These are phyloP conservation scores for Metschnikowia rubicola DNA, from an alignment of 805 yeast genomes.

Conservation along the genomic window DNA sequence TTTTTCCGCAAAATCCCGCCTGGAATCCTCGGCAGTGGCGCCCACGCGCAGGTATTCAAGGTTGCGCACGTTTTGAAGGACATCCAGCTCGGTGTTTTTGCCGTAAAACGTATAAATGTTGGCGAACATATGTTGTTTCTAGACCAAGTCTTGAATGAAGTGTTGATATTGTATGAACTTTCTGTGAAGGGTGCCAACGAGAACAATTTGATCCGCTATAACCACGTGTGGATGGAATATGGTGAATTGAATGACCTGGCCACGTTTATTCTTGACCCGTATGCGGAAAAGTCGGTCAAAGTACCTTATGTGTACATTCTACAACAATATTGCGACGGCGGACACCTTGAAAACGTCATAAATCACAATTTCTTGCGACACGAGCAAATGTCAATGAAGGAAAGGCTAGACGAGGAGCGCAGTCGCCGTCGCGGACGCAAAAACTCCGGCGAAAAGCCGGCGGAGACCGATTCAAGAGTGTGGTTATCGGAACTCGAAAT, in stretches of 20 bases:
- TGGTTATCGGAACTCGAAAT: conserved; percentile 59
- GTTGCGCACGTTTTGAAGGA: conserved; percentile 80
- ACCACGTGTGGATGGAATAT: conserved; percentile 89
- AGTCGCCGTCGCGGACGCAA: conserved; percentile 17
- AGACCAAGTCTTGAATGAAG: conserved; percentile 71
- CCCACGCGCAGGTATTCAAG: conserved; percentile 79
- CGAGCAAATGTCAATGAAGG: conserved; percentile 23
- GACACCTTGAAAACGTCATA: conserved; percentile 69
- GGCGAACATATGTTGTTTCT: conserved; percentile 74
- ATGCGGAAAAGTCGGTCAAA: not conserved
- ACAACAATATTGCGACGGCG: conserved; percentile 87
- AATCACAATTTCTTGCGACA: conserved; percentile 22
- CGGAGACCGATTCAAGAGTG: not conserved
- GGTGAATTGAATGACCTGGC: conserved; percentile 49
- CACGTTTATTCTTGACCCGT: conserved; percentile 22
- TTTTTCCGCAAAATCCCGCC: conserved; percentile 61
- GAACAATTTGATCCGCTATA: conserved; percentile 70
- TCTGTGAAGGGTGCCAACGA: conserved; percentile 43
- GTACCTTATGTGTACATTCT: conserved; percentile 75
- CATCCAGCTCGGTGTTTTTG: conserved; percentile 71
- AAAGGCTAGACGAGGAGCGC: conserved; percentile 27
- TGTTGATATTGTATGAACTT: conserved; percentile 59
- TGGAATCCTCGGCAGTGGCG: conserved; percentile 68
- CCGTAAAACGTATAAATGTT: conserved; percentile 79
- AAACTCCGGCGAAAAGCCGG: not conserved